Evolutionary conservation across 805 yeast genomes (phyloP), one percentile per base, ranked within the genome.

Genomic region (Starmerella riodocensis): DNA sequence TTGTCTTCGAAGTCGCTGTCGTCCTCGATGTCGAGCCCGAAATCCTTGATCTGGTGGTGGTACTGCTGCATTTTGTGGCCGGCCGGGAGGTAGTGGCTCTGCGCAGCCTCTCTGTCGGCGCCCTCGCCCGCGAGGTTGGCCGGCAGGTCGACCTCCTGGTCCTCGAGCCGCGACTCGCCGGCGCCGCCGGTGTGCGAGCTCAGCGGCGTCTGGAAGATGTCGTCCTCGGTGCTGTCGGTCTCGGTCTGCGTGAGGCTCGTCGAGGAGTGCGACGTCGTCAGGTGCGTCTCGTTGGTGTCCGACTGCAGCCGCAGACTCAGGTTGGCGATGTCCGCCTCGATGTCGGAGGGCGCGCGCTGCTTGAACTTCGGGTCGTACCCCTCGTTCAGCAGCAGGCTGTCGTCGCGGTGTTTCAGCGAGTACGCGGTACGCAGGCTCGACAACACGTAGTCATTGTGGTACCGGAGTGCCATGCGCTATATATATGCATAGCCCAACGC

Each of bases 1-100:
- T 62, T 62, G 32, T 62, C 66, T 37, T 60, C 69, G n/a, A 64
- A 45, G 31, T 62, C 62, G 31, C 56, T 57, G 32, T 58, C 64
- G 31, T 63, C 68, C 18, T 63, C 69, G 33, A 59, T 60, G 22
- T 61, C 54, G 36, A 59, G 53, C 31, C 57, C 64, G n/a, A 63
- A 57, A 11, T 53, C 52, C 32, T 49, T 56, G 24, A 21, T 16
- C 13, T 17, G 32, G 11, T 9, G 18, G 7, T 53, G 29, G 48
- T 51, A 13, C 52, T 47, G 13, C 21, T 37, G 28, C 20, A 20
- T 14, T 16, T 29, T 14, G 17, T 22, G 19, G 18, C 37, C 45
- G 18, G 39, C 22, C n/a, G 26, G 33, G 14, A 20, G 42, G 9
- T 33, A 46, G 18, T 30, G 39, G 36, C 38, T 45, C 5, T 27